phyloP scores from a whole-genome alignment of 106 monocot species.

The Acorus calamus region DNA sequence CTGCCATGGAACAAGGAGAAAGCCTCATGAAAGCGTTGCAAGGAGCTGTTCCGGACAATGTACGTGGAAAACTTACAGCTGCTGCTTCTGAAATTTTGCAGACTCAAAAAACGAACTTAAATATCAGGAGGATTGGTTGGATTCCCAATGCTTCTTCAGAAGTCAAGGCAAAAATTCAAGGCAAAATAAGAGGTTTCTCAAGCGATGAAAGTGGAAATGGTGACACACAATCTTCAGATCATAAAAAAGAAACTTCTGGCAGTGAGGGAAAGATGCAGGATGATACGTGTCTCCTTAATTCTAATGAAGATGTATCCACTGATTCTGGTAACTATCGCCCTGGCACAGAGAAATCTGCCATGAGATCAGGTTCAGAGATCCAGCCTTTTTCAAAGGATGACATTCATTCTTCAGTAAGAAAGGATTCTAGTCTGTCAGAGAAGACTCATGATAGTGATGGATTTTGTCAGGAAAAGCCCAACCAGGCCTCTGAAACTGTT shows the following conservation, averaged over 20 bases:
- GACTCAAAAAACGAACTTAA: slow-evolving; percentile 46
- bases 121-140: slow-evolving; percentile 39
- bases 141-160: slow-evolving; percentile 23
- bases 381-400: no score
- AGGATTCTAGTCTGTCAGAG: no score
- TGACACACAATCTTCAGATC: slow-evolving; percentile 14
- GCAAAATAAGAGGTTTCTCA: slow-evolving; percentile 26
- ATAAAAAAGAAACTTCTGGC: slow-evolving; percentile 10
- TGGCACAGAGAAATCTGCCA: not conserved
- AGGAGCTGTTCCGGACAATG: slow-evolving; percentile 88
- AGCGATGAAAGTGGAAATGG: slow-evolving; percentile 5
- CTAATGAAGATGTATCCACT: no score
- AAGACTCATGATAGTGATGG: slow-evolving; percentile 6
- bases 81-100: slow-evolving; percentile 63
- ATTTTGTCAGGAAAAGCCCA: slow-evolving; percentile 24
- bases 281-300: not conserved
- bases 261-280: slow-evolving; percentile 13
- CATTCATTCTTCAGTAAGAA: no score
- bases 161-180: slow-evolving; percentile 33
- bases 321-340: slow-evolving; percentile 3
- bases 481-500: slow-evolving; percentile 26
- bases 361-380: no score
- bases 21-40: slow-evolving; percentile 87
- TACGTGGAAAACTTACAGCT: slow-evolving; percentile 73
- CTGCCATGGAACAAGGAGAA: slow-evolving; percentile 72